A percentile compares a stretch with the other conserved stretches of the same genome.
phyloP scores from a whole-genome alignment of 2,329 filamentous ascomycete species.

The Arthrobotrys musiformis region DNA sequence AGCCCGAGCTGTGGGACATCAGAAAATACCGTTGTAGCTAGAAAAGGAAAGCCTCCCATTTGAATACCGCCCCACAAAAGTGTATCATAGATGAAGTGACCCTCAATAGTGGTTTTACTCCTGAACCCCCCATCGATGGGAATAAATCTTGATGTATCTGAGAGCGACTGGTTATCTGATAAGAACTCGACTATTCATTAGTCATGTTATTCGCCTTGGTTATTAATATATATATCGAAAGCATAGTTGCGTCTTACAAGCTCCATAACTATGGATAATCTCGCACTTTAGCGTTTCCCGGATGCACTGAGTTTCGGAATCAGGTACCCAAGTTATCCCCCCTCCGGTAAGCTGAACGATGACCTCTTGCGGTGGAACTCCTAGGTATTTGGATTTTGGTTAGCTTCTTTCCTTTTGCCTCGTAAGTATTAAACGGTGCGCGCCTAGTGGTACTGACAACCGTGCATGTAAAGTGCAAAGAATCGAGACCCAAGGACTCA shows the following conservation, averaged over 20 bases:
- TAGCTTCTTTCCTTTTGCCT: no score
- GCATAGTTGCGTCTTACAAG: no score
- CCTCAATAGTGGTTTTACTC: not conserved
- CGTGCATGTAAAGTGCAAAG: no score
- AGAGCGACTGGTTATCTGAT: not conserved
- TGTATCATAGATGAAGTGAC: not conserved
- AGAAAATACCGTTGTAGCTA: not conserved
- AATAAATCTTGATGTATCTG: not conserved
- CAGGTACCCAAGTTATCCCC: not conserved
- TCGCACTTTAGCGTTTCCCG: not conserved
- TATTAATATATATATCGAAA: no score
- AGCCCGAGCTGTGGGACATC: not conserved
- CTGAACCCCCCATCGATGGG: not conserved
- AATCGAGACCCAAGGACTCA: no score
- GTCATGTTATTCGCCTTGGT: no score
- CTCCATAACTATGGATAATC: not conserved
- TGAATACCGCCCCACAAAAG: not conserved
- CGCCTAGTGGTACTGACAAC: no score
- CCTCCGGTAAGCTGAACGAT: not conserved
- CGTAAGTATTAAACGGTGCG: no score
- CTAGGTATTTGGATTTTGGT: not conserved
- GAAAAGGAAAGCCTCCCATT: not conserved
- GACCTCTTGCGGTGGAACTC: not conserved
- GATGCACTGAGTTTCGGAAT: not conserved
- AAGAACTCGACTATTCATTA: no score